Percentiles rank a stretch among this genome's conserved stretches.
Conservation (phyloP, 129 eudicot species). For the Helianthus annuus region HanXRQr2.0-SUNRISE NC_035446.2:20160763-20161262, state of each 20-base stretch:
- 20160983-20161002: conserved; percentile 27
- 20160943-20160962: conserved; percentile 28
- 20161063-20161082: too few species aligned
- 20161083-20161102: too few species aligned
- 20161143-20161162: too few species aligned
- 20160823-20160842: background rate
- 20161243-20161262: too few species aligned
- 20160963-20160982: conserved; percentile 29
- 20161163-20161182: too few species aligned
- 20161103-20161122: too few species aligned
- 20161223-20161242: too few species aligned
- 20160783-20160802: background rate
- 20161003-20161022: conserved; percentile 9
- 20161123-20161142: too few species aligned
- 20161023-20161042: conserved; percentile 8
- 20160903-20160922: conserved; percentile 21
- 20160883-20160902: conserved; percentile 25
- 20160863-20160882: conserved; percentile 32
- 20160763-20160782: too few species aligned
- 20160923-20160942: conserved; percentile 20
- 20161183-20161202: too few species aligned
- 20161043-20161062: conserved; percentile 1
- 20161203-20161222: too few species aligned
- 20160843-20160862: conserved; percentile 3
- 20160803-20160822: background rate